A percentile compares a stretch with the other conserved stretches of the same genome.
Evolutionary conservation across 139 green algal species (phyloP).

Genomic region (Chlamydomonas sp.): DNA sequence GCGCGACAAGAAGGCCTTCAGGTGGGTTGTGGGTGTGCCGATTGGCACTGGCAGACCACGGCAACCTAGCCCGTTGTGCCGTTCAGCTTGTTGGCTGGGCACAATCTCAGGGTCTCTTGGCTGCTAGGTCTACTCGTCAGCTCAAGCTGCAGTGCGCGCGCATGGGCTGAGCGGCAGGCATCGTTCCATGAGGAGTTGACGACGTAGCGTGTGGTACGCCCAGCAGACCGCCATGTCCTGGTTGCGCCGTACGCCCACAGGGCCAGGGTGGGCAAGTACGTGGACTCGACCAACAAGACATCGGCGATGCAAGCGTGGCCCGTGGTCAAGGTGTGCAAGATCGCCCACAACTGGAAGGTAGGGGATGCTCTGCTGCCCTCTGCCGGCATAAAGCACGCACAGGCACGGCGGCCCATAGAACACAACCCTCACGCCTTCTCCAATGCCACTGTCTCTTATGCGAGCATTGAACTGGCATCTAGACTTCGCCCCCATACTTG

Average conservation of each 20-base stretch:
- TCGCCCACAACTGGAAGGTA: slow-evolving; percentile 35
- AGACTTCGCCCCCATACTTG: not conserved
- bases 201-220: too few species aligned
- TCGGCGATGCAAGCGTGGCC: slow-evolving; percentile 42
- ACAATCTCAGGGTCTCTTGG: too few species aligned
- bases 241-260: not conserved
- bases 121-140: too few species aligned
- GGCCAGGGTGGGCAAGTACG: slow-evolving; percentile 40
- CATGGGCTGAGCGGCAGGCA: too few species aligned
- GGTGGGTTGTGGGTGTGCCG: too few species aligned
- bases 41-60: too few species aligned
- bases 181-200: not conserved
- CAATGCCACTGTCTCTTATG: not conserved
- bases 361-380: not conserved
- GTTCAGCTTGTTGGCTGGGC: too few species aligned
- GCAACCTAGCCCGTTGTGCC: too few species aligned
- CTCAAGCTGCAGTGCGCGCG: too few species aligned
- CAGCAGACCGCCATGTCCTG: not conserved
- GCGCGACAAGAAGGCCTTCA: too few species aligned
- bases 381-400: not conserved
- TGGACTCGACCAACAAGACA: slow-evolving; percentile 42
- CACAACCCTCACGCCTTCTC: not conserved
- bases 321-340: slow-evolving; percentile 46
- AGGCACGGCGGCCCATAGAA: too few species aligned
- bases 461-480: too few species aligned